Evolutionary conservation across 2,329 filamentous ascomycete species (phyloP).

Genomic region (Plectosphaerella sp.): DNA sequence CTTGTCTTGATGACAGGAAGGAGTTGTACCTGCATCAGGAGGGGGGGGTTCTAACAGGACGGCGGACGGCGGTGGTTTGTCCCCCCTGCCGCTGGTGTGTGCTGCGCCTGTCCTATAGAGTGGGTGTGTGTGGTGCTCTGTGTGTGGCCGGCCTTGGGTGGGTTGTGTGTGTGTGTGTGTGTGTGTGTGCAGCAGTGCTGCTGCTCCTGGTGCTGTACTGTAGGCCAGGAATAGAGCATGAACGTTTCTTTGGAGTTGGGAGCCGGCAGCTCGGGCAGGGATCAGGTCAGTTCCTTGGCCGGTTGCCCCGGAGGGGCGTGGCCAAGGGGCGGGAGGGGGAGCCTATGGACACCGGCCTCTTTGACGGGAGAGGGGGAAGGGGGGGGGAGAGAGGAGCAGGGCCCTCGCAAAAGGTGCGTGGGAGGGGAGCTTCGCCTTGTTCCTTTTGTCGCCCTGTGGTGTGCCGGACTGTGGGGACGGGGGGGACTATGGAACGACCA

Average conservation of each 20-base stretch:
- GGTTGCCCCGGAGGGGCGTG: not conserved
- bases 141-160: not conserved
- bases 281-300: not conserved
- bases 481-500: not conserved
- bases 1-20: not conserved
- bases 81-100: no score
- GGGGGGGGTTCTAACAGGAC: not conserved
- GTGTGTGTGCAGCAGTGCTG: not conserved
- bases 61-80: not conserved
- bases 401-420: not conserved
- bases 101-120: not conserved
- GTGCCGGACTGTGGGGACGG: not conserved
- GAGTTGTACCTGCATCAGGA: slow-evolving; percentile 1
- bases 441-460: not conserved
- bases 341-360: not conserved
- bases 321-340: not conserved
- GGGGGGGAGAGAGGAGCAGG: not conserved
- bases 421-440: slow-evolving; percentile 1
- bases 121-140: not conserved
- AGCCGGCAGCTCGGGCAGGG: not conserved
- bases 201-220: not conserved
- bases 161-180: slow-evolving; percentile 4
- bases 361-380: not conserved
- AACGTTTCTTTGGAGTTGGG: not conserved
- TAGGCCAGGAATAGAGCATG: slow-evolving; percentile 2